Evolutionary conservation across 2,329 filamentous ascomycete species (phyloP).

Genomic region (Diaporthe citri): DNA sequence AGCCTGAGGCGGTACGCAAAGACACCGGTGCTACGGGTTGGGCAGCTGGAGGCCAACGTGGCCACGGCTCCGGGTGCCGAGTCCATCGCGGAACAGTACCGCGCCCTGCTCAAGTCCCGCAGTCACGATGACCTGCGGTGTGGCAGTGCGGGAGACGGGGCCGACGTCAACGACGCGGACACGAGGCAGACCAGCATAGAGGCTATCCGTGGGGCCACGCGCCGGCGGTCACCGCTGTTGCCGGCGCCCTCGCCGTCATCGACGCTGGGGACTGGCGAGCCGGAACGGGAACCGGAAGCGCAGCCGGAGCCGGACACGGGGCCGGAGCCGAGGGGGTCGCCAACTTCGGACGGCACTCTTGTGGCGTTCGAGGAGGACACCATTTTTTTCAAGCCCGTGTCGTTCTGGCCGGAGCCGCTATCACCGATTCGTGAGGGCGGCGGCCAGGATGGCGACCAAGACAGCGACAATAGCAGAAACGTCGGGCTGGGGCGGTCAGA

Average conservation of each 20-base stretch:
- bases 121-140: slow-evolving; percentile 42
- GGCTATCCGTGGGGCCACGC: slow-evolving; percentile 33
- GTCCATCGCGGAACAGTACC: slow-evolving; percentile 64
- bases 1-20: slow-evolving; percentile 61
- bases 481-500: slow-evolving; percentile 17
- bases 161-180: slow-evolving; percentile 8
- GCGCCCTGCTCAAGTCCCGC: slow-evolving; percentile 58
- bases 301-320: background rate
- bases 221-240: slow-evolving; percentile 35
- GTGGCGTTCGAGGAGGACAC: slow-evolving; percentile 62
- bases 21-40: slow-evolving; percentile 63
- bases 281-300: background rate
- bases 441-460: background rate
- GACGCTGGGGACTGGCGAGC: slow-evolving; percentile 35
- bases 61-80: slow-evolving; percentile 57
- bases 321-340: slow-evolving; percentile 47
- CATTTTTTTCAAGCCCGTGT: slow-evolving; percentile 60
- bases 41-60: slow-evolving; percentile 58
- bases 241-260: slow-evolving; percentile 37
- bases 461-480: background rate
- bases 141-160: background rate
- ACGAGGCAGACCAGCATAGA: slow-evolving; percentile 38
- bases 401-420: slow-evolving; percentile 53
- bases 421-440: slow-evolving; percentile 47
- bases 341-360: slow-evolving; percentile 59